A percentile compares a stretch with the other conserved stretches of the same genome.
These are phyloP conservation scores for Amaranthus palmeri DNA, from an alignment of 148 eudicot genomes.

Conservation along the genomic window DNA sequence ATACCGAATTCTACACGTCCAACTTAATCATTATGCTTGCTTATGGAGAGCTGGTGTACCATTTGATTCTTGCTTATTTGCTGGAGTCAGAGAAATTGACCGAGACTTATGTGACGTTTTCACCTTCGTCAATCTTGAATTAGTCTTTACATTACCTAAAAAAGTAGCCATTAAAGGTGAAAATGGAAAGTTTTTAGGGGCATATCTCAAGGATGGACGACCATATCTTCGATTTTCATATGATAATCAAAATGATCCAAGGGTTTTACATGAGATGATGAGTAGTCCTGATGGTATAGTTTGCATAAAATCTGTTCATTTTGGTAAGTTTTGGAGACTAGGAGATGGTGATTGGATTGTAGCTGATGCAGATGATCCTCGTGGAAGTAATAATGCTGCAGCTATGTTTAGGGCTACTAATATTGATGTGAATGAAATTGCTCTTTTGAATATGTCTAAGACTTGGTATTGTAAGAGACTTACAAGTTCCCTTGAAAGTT, in stretches of 20 bases:
- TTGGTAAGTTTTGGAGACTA: slow-evolving; percentile 4
- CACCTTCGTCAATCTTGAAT: not conserved
- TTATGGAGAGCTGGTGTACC: not conserved
- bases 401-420: not conserved
- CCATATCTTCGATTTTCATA: slow-evolving; percentile 8
- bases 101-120: not conserved
- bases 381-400: not conserved
- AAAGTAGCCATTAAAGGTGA: slow-evolving; percentile 9
- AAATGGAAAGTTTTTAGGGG: slow-evolving; percentile 2
- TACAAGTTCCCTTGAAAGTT: too few relatives aligned
- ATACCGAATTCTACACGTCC: slow-evolving; percentile 12
- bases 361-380: slow-evolving; percentile 12
- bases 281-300: slow-evolving; percentile 2
- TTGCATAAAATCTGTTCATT: not conserved
- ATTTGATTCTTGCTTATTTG: slow-evolving; percentile 13
- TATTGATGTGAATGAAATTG: too few relatives aligned
- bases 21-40: slow-evolving; percentile 11
- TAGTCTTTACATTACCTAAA: not conserved
- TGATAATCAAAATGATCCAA: not conserved
- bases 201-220: not conserved
- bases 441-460: too few relatives aligned
- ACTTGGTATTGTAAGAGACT: too few relatives aligned
- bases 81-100: not conserved
- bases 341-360: slow-evolving; percentile 7
- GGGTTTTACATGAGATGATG: not conserved